These are phyloP conservation scores for Diaporthe helianthi DNA, from an alignment of 2,329 filamentous ascomycete genomes.

Conservation along the genomic window DNA sequence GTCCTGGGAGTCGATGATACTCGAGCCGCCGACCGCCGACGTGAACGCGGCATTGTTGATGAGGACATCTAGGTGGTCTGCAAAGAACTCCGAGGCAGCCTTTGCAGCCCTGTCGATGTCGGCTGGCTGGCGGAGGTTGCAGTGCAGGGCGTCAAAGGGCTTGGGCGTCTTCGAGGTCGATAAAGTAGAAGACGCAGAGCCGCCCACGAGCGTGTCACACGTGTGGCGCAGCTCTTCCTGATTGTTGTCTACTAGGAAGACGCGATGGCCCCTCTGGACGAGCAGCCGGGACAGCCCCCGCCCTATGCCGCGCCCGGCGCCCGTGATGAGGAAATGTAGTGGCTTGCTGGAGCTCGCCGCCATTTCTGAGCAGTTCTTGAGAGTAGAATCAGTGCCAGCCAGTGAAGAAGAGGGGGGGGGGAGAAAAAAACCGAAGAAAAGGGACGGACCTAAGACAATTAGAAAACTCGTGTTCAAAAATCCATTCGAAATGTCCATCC, in stretches of 20 bases:
- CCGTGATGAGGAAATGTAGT: slow-evolving; percentile 62
- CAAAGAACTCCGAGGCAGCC: slow-evolving; percentile 44
- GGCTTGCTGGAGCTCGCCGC: slow-evolving; percentile 17
- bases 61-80: slow-evolving; percentile 47
- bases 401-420: no score
- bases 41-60: slow-evolving; percentile 52
- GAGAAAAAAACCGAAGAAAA: no score
- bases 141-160: slow-evolving; percentile 39
- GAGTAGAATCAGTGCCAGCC: no score
- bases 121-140: slow-evolving; percentile 44
- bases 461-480: background rate
- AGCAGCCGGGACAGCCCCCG: slow-evolving; percentile 63
- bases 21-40: slow-evolving; percentile 41
- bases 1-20: slow-evolving; percentile 42
- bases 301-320: slow-evolving; percentile 71
- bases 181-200: background rate
- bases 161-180: slow-evolving; percentile 8
- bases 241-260: slow-evolving; percentile 50
- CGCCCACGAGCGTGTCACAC: slow-evolving; percentile 37
- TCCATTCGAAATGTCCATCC: background rate
- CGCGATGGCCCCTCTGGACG: slow-evolving; percentile 47
- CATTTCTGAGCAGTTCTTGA: background rate
- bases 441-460: background rate
- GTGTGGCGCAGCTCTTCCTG: slow-evolving; percentile 47
- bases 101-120: slow-evolving; percentile 43